Evolutionary conservation across 345 rosid genomes (phyloP), one percentile per base, ranked within the genome.

Genomic region (Sonneratia alba): DNA sequence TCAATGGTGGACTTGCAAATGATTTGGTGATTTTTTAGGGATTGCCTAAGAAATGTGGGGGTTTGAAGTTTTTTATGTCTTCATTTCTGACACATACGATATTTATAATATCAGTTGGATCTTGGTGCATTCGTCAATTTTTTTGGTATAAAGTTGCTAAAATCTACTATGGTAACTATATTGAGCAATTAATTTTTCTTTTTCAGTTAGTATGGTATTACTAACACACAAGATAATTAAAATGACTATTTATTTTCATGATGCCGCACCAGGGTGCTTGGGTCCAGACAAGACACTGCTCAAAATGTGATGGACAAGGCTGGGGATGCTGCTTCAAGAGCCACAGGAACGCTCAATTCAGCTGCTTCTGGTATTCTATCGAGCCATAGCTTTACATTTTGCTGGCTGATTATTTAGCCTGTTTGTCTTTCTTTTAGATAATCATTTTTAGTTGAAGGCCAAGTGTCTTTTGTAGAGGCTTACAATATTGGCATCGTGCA

Each of bases 291-390:
- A 55, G 61, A 55, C 22, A 55, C 24, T 0, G 75, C 72, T 66
- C 63, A 67, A 34, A 7, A 75, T 18, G 7, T 77, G 40, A 59
- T 77, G 80, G 72, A 79, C 48, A 70, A 56, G 68, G 83, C 82
- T 37, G 76, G 67, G 67, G 68, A 78, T 70, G 78, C 80, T 36
- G 84, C 85, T 36, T 81, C 84, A 10, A 82, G 42, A 67, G 68
- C 83, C n/a, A 70, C 76, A 24, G 69, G 69, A 45, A 71, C 73
- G 22, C 68, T 84, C 68, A 72, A 74, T 12, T 70, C 78, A 49
- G 83, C 75, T n/a, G 77, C 83, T 19, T 68, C 66, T 0, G 83
- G 84, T 84, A 77, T 68, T 53, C 62, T 36, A 63, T 59, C 40
- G 9, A 1, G 37, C 7, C 14, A 55, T 55, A 18, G 61, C 15